Percentiles rank a stretch among this genome's conserved stretches.
These are phyloP conservation scores for Puccinia hordei DNA, from an alignment of 1,284 basidiomycete genomes.

Conservation along the genomic window DNA sequence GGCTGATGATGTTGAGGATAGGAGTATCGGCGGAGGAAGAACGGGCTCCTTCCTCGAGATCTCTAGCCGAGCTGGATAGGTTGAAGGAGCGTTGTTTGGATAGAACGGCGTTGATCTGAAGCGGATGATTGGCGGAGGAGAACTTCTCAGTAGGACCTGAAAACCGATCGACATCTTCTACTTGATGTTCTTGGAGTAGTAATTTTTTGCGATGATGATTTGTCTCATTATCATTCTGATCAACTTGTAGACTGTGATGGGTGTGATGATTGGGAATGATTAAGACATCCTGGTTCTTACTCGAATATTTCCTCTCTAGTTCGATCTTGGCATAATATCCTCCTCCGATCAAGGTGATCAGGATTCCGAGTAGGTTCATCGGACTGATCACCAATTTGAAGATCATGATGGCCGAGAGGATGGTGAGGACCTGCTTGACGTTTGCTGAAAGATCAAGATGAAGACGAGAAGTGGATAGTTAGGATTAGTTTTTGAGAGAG, in stretches of 20 bases:
- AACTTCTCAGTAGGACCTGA: not conserved
- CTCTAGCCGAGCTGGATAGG: not conserved
- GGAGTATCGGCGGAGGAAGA: not conserved
- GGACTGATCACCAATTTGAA: conserved; percentile 79
- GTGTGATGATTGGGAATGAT: conserved; percentile 4
- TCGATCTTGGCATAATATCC: conserved; percentile 59
- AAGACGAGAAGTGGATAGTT: conserved; percentile 20
- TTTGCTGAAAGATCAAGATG: conserved; percentile 67
- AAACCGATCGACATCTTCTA: too few relatives aligned
- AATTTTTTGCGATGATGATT: not conserved
- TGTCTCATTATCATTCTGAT: not conserved
- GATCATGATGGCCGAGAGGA: conserved; percentile 76
- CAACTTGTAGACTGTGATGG: not conserved
- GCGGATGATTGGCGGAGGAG: not conserved
- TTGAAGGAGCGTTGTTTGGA: conserved; percentile 8
- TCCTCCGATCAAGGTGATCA: conserved; percentile 78
- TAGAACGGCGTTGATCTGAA: not conserved
- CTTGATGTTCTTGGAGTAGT: not conserved
- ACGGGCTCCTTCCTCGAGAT: conserved; percentile 1
- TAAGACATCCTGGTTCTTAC: conserved; percentile 13
- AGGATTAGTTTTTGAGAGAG: not conserved
- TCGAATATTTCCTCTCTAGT: conserved; percentile 30
- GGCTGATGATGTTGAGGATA: conserved; percentile 15
- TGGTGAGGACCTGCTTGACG: conserved; percentile 90
- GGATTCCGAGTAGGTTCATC: conserved; percentile 76